These are phyloP conservation scores for Cetradonia linearis DNA, from an alignment of 495 filamentous ascomycete genomes.

Conservation along the genomic window DNA sequence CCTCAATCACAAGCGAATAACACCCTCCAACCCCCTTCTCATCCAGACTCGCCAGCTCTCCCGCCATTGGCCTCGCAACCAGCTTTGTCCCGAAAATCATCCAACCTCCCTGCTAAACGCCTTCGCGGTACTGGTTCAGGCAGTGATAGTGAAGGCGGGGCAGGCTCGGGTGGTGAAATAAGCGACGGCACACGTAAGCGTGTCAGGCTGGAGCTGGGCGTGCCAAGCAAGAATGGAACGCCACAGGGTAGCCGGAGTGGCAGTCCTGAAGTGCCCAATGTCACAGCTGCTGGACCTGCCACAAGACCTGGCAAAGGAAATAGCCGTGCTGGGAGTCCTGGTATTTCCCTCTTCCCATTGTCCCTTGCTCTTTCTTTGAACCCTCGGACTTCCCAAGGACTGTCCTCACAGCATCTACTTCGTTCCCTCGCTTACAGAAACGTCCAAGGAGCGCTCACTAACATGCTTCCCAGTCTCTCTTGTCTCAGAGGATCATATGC, in stretches of 20 bases:
- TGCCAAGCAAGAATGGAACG: slow-evolving; percentile 41
- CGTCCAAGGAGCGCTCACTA: neutral
- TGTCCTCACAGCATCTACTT: neutral
- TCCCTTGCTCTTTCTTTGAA: slow-evolving; percentile 10
- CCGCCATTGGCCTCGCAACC: slow-evolving; percentile 7
- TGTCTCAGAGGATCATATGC: slow-evolving; percentile 8
- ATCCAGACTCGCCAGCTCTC: slow-evolving; percentile 31
- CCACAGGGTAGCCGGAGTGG: slow-evolving; percentile 46
- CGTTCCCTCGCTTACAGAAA: neutral
- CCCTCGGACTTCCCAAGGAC: slow-evolving; percentile 2
- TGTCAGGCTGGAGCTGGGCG: slow-evolving; percentile 54
- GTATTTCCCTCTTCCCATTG: slow-evolving; percentile 16
- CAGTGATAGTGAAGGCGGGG: slow-evolving; percentile 72
- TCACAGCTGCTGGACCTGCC: neutral
- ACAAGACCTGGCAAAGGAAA: slow-evolving; percentile 22
- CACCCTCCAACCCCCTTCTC: slow-evolving; percentile 47
- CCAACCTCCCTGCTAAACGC: slow-evolving; percentile 33
- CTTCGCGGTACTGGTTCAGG: slow-evolving; percentile 49
- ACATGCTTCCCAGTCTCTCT: neutral
- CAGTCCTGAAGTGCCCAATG: slow-evolving; percentile 41
- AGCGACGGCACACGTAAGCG: slow-evolving; percentile 49
- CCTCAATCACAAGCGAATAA: slow-evolving; percentile 31
- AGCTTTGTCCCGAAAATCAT: slow-evolving; percentile 30
- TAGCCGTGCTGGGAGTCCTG: slow-evolving; percentile 25
- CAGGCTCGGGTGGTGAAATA: slow-evolving; percentile 53